Evolutionary conservation across 2,329 filamentous ascomycete genomes (phyloP).

Genomic region (Lasiodiplodia theobromae): DNA sequence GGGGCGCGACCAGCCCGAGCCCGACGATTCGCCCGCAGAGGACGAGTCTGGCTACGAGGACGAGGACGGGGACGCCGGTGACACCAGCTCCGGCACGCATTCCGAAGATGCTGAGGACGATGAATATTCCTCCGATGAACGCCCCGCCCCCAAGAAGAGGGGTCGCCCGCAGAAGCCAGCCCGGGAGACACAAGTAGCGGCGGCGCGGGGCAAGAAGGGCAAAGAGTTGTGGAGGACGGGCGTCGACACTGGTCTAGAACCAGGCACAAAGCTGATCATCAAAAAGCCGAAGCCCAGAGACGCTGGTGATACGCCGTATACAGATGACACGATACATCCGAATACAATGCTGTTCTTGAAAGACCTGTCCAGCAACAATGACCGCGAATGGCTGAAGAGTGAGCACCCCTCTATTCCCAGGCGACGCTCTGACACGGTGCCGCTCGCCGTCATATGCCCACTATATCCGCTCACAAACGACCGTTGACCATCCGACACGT

Average conservation of each 20-base stretch:
- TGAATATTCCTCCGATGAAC: conserved; percentile 38
- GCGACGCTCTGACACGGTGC: not conserved
- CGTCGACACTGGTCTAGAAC: conserved; percentile 62
- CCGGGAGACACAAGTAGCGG: conserved; percentile 30
- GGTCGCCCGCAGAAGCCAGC: conserved; percentile 32
- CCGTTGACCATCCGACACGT: conserved; percentile 26
- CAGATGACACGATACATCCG: conserved; percentile 65
- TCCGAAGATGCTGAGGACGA: conserved; percentile 44
- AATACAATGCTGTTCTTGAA: conserved; percentile 68
- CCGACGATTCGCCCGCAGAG: conserved; percentile 43
- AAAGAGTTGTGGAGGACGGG: conserved; percentile 65
- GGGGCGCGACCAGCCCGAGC: conserved; percentile 36
- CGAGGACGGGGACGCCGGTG: conserved; percentile 46
- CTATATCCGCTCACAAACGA: conserved; percentile 4
- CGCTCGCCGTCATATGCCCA: conserved; percentile 7
- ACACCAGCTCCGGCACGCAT: conserved; percentile 41
- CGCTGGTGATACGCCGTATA: conserved; percentile 65
- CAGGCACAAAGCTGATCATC: conserved; percentile 67
- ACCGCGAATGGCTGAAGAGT: conserved; percentile 70
- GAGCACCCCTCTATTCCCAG: conserved; percentile 36
- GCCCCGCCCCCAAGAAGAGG: conserved; percentile 38
- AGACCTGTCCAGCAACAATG: conserved; percentile 67
- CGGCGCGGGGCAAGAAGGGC: conserved; percentile 38
- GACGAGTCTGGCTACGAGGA: conserved; percentile 52
- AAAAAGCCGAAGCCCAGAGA: conserved; percentile 69